A percentile compares a stretch with the other conserved stretches of the same genome.
Conservation (phyloP, 2,329 filamentous ascomycete species). For the Cordyceps javanica region DNA sequence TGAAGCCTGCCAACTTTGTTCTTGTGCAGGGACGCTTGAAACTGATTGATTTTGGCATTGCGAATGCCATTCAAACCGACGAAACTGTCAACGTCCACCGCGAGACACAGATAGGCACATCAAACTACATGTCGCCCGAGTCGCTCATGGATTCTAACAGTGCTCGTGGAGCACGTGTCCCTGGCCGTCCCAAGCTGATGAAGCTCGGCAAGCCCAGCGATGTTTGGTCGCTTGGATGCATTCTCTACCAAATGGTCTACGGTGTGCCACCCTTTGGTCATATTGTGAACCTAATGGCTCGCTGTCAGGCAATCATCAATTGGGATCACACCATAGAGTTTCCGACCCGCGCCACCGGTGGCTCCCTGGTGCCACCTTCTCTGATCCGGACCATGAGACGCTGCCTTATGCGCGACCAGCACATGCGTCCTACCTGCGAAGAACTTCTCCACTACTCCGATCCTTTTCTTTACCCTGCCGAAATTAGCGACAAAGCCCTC, state of each 20-base stretch:
- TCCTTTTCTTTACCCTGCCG: slow-evolving; percentile 57
- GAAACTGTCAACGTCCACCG: slow-evolving; percentile 96
- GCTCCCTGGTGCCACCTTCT: slow-evolving; percentile 50
- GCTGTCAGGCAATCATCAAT: slow-evolving; percentile 82
- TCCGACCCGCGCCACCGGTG: slow-evolving; percentile 62
- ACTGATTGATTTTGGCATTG: slow-evolving; percentile 97
- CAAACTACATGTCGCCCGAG: slow-evolving; percentile 98
- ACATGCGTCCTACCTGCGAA: slow-evolving; percentile 56
- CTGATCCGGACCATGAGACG: slow-evolving; percentile 56
- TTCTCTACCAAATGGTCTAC: slow-evolving; percentile 97
- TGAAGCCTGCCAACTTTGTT: slow-evolving; percentile 97
- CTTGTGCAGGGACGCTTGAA: slow-evolving; percentile 86
- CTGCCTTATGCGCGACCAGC: slow-evolving; percentile 57
- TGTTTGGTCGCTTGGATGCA: slow-evolving; percentile 93
- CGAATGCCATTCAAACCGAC: slow-evolving; percentile 91
- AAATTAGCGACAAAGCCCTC: slow-evolving; percentile 47
- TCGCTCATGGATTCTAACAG: slow-evolving; percentile 83
- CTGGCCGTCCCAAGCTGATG: slow-evolving; percentile 65
- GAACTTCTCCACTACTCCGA: slow-evolving; percentile 55
- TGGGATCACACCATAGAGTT: slow-evolving; percentile 68
- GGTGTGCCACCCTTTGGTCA: slow-evolving; percentile 94
- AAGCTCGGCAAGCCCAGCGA: slow-evolving; percentile 94
- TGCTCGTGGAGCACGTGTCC: slow-evolving; percentile 37
- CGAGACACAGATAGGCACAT: slow-evolving; percentile 89
- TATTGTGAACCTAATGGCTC: slow-evolving; percentile 78